Conservation (phyloP, 257 asterid species). For the Handroanthus guayacan region DNA sequence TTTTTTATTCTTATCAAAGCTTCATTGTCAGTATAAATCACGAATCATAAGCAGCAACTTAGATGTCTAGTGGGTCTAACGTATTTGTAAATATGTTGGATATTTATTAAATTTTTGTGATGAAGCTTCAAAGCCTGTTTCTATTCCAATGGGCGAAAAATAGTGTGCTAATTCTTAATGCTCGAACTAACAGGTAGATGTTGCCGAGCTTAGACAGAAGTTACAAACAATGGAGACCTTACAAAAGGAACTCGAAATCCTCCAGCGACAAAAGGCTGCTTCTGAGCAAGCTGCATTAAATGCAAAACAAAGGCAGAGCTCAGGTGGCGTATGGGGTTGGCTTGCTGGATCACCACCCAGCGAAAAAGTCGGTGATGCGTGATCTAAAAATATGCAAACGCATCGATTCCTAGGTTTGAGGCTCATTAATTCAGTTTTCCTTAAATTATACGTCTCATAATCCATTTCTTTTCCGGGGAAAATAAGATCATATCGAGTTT, state of each 20-base stretch:
- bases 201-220: slow-evolving; percentile 95
- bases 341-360: slow-evolving; percentile 81
- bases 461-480: slow-evolving; percentile 41
- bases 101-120: background rate
- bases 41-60: background rate
- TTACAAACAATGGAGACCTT: slow-evolving; percentile 81
- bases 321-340: slow-evolving; percentile 99
- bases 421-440: slow-evolving; percentile 35
- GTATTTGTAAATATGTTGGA: background rate
- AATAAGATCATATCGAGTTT: slow-evolving; percentile 46
- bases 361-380: slow-evolving; percentile 52
- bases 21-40: background rate
- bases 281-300: slow-evolving; percentile 86
- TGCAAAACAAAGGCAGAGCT: slow-evolving; percentile 74
- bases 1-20: background rate
- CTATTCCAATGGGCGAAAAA: background rate
- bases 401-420: slow-evolving; percentile 34
- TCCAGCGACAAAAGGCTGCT: slow-evolving; percentile 92
- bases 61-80: background rate
- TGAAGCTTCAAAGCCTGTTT: background rate
- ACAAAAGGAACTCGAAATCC: slow-evolving; percentile 91
- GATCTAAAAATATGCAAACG: slow-evolving; percentile 35
- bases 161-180: slow-evolving; percentile 27
- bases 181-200: slow-evolving; percentile 76
- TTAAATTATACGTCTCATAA: slow-evolving; percentile 24